Conservation (phyloP, 306 rosid species). For the Delonix regia region DNA sequence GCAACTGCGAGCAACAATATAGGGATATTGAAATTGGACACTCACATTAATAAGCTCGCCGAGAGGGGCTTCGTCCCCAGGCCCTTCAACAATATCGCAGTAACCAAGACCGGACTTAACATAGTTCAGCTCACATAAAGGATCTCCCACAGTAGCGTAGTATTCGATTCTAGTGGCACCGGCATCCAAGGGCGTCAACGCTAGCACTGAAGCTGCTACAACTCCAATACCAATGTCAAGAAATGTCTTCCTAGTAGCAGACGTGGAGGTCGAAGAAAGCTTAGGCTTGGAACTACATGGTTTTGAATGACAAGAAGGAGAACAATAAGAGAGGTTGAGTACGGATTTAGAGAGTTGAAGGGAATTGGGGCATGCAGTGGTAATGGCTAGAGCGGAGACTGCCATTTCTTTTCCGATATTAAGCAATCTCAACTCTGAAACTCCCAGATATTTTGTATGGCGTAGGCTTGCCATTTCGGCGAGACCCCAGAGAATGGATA, state of each 20-base stretch:
- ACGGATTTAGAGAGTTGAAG: constrained; percentile 26
- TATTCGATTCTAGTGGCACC: constrained; percentile 87
- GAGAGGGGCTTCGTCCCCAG: constrained; percentile 72
- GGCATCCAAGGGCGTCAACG: constrained; percentile 71
- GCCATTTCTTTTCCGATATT: constrained; percentile 55
- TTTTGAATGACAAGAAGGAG: constrained; percentile 42
- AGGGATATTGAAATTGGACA: not conserved
- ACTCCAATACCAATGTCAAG: constrained; percentile 64
- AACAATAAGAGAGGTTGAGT: constrained; percentile 29
- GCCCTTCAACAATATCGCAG: constrained; percentile 69
- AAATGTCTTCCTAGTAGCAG: constrained; percentile 37
- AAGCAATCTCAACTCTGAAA: constrained; percentile 26
- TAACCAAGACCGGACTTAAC: constrained; percentile 86
- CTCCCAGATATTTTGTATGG: constrained; percentile 30
- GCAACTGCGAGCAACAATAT: not conserved
- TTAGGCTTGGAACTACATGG: constrained; percentile 20
- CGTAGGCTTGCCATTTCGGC: constrained; percentile 14
- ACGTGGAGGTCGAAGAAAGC: constrained; percentile 32
- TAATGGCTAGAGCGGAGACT: constrained; percentile 43
- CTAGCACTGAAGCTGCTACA: constrained; percentile 65
- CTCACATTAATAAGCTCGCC: constrained; percentile 86
- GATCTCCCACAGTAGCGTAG: constrained; percentile 89
- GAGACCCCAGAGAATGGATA: constrained; percentile 12
- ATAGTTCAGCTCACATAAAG: constrained; percentile 69
- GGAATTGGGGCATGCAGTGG: constrained; percentile 38